Conservation (phyloP, 768 basidiomycete species). For the Cystofilobasidium bisporidii region DNA sequence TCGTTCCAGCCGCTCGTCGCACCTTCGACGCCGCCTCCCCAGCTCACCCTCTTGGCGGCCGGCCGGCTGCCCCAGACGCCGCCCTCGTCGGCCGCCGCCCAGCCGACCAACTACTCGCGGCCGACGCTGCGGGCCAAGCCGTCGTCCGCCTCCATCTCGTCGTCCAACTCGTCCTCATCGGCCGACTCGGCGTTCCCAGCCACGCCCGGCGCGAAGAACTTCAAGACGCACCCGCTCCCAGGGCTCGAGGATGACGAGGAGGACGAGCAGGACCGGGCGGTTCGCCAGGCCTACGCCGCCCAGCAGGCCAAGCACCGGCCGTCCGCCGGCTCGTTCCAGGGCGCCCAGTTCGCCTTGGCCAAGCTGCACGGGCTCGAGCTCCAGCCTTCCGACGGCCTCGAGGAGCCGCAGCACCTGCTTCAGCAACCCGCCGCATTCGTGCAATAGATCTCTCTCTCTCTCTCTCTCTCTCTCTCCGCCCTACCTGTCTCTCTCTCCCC, state of each 20-base stretch:
- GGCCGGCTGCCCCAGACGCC: background rate
- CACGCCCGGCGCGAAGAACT: background rate
- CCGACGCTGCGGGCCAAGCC: background rate
- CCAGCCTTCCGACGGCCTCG: background rate
- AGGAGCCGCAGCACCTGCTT: background rate
- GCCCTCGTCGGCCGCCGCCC: background rate
- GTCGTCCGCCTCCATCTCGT: background rate
- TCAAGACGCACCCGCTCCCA: background rate
- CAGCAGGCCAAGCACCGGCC: background rate
- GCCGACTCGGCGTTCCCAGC: background rate
- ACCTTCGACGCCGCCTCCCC: background rate
- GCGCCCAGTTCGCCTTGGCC: background rate
- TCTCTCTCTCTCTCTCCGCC: background rate
- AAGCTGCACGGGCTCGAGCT: slow-evolving; percentile 1
- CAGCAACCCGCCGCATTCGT: background rate
- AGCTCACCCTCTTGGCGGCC: background rate
- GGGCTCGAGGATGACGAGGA: background rate
- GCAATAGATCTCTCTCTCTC: background rate
- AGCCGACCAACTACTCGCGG: background rate
- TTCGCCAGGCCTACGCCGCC: background rate
- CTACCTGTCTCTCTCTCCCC: too few relatives aligned
- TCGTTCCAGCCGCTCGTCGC: background rate
- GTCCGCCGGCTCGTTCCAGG: background rate
- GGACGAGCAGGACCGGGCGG: background rate
- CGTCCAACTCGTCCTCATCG: background rate